A percentile compares a stretch with the other conserved stretches of the same genome.
phyloP scores from a whole-genome alignment of 2,329 filamentous ascomycete species.

The Epichloe gansuensis region DNA sequence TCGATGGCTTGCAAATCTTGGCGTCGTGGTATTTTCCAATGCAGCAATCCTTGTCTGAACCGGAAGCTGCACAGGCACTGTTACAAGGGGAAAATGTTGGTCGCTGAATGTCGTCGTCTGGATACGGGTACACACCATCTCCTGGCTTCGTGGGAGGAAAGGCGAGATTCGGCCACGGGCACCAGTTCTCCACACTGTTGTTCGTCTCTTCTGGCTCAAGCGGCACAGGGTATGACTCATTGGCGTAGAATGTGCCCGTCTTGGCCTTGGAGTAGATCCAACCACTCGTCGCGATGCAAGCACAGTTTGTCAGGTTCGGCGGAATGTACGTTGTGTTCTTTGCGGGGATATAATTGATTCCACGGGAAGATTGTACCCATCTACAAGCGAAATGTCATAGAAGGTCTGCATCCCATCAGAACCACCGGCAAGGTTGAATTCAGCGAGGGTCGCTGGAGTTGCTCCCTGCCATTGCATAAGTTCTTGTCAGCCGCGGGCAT shows the following conservation, averaged over 20 bases:
- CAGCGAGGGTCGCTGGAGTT: slow-evolving; percentile 64
- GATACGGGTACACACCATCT: slow-evolving; percentile 71
- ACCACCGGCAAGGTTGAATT: slow-evolving; percentile 65
- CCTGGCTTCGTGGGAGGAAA: slow-evolving; percentile 56
- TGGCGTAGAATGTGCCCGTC: slow-evolving; percentile 48
- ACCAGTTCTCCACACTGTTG: slow-evolving; percentile 53
- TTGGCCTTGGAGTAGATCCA: slow-evolving; percentile 42
- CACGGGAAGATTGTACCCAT: slow-evolving; percentile 71
- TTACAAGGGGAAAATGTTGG: slow-evolving; percentile 68
- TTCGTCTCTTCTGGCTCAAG: slow-evolving; percentile 50
- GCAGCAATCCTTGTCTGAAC: slow-evolving; percentile 60
- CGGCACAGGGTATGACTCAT: slow-evolving; percentile 53
- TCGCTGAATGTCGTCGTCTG: slow-evolving; percentile 58
- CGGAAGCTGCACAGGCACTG: slow-evolving; percentile 61
- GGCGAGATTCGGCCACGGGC: slow-evolving; percentile 66
- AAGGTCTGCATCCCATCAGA: slow-evolving; percentile 52
- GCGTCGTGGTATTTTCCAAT: slow-evolving; percentile 55
- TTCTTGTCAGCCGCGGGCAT: slow-evolving; percentile 1
- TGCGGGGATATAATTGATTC: slow-evolving; percentile 47
- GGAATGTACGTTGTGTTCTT: slow-evolving; percentile 55
- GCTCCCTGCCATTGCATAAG: slow-evolving; percentile 40
- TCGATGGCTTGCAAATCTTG: slow-evolving; percentile 50
- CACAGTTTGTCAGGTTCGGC: slow-evolving; percentile 63
- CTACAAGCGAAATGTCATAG: slow-evolving; percentile 76
- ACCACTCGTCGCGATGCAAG: slow-evolving; percentile 61